Percentiles rank a stretch among this genome's conserved stretches.
phyloP scores from a whole-genome alignment of 768 basidiomycete species.

The Chiua virens region DNA sequence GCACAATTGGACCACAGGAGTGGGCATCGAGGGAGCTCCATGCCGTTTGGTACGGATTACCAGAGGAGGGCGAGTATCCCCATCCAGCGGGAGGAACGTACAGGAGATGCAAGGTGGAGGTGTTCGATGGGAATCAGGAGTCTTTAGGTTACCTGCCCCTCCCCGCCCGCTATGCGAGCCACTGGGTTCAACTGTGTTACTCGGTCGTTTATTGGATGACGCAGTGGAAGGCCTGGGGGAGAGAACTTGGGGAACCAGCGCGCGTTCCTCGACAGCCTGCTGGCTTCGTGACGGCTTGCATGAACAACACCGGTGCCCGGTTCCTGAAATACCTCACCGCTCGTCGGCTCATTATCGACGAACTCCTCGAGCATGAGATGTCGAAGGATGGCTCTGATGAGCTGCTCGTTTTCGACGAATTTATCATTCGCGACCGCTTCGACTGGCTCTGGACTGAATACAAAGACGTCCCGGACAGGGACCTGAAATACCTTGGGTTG shows the following conservation, averaged over 20 bases:
- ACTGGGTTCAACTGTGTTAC: background rate
- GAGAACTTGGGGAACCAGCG: background rate
- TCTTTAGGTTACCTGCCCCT: background rate
- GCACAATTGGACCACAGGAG: too few species aligned
- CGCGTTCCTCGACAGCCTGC: too few species aligned
- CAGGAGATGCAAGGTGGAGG: too few species aligned
- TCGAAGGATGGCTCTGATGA: background rate
- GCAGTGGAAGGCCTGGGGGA: background rate
- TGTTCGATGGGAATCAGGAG: too few species aligned
- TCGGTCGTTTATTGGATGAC: background rate
- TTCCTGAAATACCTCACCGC: background rate
- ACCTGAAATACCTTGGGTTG: too few species aligned
- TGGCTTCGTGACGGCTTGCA: fast-evolving
- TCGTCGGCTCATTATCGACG: background rate
- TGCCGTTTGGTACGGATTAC: too few species aligned
- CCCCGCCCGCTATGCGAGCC: background rate
- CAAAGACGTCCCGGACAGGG: too few species aligned
- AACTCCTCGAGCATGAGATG: background rate
- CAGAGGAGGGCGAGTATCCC: too few species aligned
- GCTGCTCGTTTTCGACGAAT: background rate
- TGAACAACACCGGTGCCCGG: background rate
- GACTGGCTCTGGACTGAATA: background rate
- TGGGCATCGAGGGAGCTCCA: too few species aligned
- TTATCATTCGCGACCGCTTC: background rate
- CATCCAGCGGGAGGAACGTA: too few species aligned